Percentiles rank a stretch among this genome's conserved stretches.
Conservation (phyloP, 2,329 filamentous ascomycete species). For the Incumbomyces delicatus region DNA sequence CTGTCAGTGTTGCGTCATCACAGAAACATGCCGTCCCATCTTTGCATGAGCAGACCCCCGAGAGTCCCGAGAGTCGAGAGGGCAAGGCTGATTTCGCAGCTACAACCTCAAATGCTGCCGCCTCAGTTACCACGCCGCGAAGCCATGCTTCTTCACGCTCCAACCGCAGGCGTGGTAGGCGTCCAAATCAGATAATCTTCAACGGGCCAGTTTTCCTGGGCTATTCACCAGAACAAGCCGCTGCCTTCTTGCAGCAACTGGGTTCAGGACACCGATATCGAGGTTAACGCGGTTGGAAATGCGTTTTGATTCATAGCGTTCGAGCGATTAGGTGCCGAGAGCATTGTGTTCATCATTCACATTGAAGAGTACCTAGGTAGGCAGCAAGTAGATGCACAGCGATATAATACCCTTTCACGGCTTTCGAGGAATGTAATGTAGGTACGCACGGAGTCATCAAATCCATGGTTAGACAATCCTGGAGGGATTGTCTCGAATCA, state of each 20-base stretch:
- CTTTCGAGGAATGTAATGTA: slow-evolving; percentile 12
- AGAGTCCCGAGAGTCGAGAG: background rate
- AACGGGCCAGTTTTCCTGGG: slow-evolving; percentile 92
- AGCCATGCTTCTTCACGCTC: slow-evolving; percentile 6
- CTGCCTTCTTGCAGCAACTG: slow-evolving; percentile 54
- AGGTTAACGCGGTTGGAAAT: background rate
- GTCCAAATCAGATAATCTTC: slow-evolving; percentile 60
- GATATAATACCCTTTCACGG: no score
- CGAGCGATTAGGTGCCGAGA: background rate
- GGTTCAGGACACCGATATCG: slow-evolving; percentile 6
- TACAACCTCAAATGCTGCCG: background rate
- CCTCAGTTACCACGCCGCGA: background rate
- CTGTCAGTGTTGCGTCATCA: slow-evolving; percentile 23
- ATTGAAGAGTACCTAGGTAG: no score
- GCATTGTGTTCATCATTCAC: background rate
- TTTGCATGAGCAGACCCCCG: slow-evolving; percentile 9
- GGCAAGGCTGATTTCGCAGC: background rate
- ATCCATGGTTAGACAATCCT: slow-evolving; percentile 15
- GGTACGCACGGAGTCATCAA: slow-evolving; percentile 21
- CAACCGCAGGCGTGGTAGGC: slow-evolving; percentile 1
- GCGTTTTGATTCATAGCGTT: slow-evolving; percentile 14
- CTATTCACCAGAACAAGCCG: slow-evolving; percentile 75
- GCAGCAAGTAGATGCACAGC: no score
- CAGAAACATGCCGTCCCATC: slow-evolving; percentile 13
- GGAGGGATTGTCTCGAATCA: slow-evolving; percentile 10